Evolutionary conservation across 2,329 filamentous ascomycete species (phyloP).

Genomic region (Aspergillus unguis): DNA sequence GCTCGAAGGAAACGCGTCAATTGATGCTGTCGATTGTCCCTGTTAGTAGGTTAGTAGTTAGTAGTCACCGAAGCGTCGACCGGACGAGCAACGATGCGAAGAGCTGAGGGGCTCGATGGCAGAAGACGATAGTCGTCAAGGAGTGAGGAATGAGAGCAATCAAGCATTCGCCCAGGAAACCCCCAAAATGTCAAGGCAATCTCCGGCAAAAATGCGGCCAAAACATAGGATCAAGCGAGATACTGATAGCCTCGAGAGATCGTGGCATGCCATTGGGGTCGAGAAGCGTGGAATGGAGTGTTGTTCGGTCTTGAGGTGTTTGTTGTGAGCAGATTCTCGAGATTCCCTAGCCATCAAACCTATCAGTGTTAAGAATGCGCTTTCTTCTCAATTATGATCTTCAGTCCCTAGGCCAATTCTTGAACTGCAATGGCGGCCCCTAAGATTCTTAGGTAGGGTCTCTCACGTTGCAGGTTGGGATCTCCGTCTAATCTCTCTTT

Average conservation of each 20-base stretch:
- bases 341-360: slow-evolving; percentile 14
- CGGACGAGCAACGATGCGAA: not conserved
- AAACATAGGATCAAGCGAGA: slow-evolving; percentile 9
- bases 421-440: not conserved
- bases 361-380: slow-evolving; percentile 17
- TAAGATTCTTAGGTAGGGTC: not conserved
- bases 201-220: slow-evolving; percentile 14
- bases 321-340: slow-evolving; percentile 21
- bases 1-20: not conserved
- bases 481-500: not conserved
- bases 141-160: slow-evolving; percentile 8
- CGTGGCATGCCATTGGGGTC: slow-evolving; percentile 15
- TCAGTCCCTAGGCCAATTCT: not conserved
- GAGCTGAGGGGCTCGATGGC: not conserved
- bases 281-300: slow-evolving; percentile 17
- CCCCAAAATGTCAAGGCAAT: slow-evolving; percentile 7
- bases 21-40: not conserved
- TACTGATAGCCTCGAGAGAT: too few species aligned
- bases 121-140: not conserved
- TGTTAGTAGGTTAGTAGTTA: not conserved
- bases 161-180: slow-evolving; percentile 10
- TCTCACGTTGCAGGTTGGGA: not conserved
- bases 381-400: slow-evolving; percentile 7
- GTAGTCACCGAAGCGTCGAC: slow-evolving; percentile 1
- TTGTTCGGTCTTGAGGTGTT: slow-evolving; percentile 13